Percentiles rank a stretch among this genome's conserved stretches.
phyloP scores from a whole-genome alignment of 2,329 filamentous ascomycete species.

The Beauveria bassiana region DNA sequence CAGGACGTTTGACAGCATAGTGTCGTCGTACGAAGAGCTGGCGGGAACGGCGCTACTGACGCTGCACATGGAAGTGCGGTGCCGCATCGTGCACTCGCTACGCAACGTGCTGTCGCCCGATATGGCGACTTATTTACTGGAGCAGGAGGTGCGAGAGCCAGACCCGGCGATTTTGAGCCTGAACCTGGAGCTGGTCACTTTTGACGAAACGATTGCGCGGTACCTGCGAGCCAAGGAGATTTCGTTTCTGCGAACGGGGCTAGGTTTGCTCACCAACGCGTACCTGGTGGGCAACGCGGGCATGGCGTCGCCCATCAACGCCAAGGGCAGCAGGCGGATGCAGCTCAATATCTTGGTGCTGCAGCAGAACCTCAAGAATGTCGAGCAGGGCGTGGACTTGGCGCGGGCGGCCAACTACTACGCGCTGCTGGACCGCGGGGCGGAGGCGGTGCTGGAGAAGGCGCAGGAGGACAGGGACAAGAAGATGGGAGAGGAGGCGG shows the following conservation, averaged over 20 bases:
- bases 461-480: conserved; percentile 42
- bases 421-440: conserved; percentile 56
- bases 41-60: conserved; percentile 73
- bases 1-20: conserved; percentile 78
- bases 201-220: conserved; percentile 72
- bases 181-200: conserved; percentile 75
- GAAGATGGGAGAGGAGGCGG: conserved; percentile 24
- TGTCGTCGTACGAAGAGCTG: conserved; percentile 75
- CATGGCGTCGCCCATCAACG: conserved; percentile 75
- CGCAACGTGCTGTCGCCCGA: conserved; percentile 52
- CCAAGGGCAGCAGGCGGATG: conserved; percentile 75
- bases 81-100: conserved; percentile 76
- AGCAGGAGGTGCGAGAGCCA: conserved; percentile 68
- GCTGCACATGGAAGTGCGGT: conserved; percentile 81
- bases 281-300: conserved; percentile 67
- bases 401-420: conserved; percentile 60
- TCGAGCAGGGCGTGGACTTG: conserved; percentile 64
- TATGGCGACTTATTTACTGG: conserved; percentile 54
- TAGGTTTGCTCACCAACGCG: conserved; percentile 70
- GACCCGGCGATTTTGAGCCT: conserved; percentile 75
- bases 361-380: conserved; percentile 93
- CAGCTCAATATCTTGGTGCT: conserved; percentile 90
- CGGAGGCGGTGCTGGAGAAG: conserved; percentile 56
- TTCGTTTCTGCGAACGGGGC: conserved; percentile 66
- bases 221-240: conserved; percentile 67